These are phyloP conservation scores for Neurospora terricola DNA, from an alignment of 495 filamentous ascomycete species.

Conservation along the genomic window DNA sequence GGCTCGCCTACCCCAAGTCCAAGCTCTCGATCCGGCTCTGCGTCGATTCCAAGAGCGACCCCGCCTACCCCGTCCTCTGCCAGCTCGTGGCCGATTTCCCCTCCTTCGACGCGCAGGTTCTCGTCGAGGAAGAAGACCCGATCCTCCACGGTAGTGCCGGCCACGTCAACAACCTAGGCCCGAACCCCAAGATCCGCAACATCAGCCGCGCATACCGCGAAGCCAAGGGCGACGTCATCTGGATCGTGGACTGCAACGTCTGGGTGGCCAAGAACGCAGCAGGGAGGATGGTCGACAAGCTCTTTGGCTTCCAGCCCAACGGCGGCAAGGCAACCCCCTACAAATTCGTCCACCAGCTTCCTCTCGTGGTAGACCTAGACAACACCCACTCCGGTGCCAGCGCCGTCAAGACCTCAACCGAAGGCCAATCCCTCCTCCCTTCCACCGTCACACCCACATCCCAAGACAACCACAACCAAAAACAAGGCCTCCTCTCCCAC, in stretches of 20 bases:
- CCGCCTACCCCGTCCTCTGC: constrained; percentile 64
- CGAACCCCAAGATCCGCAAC: constrained; percentile 97
- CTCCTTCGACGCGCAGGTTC: constrained; percentile 58
- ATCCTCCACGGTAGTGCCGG: constrained; percentile 46
- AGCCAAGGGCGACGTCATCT: constrained; percentile 81
- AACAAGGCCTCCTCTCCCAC: constrained; percentile 15
- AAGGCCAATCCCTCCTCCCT: constrained; percentile 10
- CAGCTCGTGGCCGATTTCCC: constrained; percentile 63
- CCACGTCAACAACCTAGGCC: constrained; percentile 57
- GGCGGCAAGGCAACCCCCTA: constrained; percentile 45
- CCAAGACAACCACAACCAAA: not conserved
- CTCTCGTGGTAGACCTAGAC: constrained; percentile 69
- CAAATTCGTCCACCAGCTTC: constrained; percentile 95
- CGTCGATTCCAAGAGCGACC: constrained; percentile 65
- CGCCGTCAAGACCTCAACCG: constrained; percentile 3
- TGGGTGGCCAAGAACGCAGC: constrained; percentile 76
- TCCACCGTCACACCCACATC: not conserved
- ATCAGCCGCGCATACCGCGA: constrained; percentile 94
- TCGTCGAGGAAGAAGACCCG: constrained; percentile 85
- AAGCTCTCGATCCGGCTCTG: constrained; percentile 80
- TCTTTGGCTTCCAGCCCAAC: constrained; percentile 53
- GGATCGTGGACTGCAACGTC: constrained; percentile 94
- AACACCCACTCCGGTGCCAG: constrained; percentile 8
- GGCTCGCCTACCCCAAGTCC: constrained; percentile 64
- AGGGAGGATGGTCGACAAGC: constrained; percentile 75